These are phyloP conservation scores for Xeromyces bisporus DNA, from an alignment of 495 filamentous ascomycete genomes.

Conservation along the genomic window DNA sequence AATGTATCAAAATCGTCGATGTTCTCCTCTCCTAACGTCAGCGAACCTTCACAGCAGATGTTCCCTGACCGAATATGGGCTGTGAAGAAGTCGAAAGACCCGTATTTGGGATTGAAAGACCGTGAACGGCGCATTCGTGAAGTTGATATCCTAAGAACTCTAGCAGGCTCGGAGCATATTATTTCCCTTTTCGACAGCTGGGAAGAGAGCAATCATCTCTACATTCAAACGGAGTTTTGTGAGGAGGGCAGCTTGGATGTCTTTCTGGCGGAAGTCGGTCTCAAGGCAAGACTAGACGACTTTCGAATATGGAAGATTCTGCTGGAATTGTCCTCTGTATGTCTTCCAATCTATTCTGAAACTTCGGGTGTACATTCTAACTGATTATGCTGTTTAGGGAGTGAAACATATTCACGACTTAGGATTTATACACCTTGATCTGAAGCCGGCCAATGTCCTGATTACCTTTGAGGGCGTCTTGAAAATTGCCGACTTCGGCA, in stretches of 20 bases:
- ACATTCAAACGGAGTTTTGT: slow-evolving; percentile 94
- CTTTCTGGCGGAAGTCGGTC: slow-evolving; percentile 62
- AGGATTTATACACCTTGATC: slow-evolving; percentile 81
- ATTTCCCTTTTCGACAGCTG: slow-evolving; percentile 67
- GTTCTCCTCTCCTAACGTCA: slow-evolving; percentile 25
- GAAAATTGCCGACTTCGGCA: slow-evolving; percentile 92
- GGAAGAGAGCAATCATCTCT: slow-evolving; percentile 68
- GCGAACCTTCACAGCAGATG: slow-evolving; percentile 22
- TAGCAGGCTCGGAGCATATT: slow-evolving; percentile 65
- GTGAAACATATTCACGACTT: slow-evolving; percentile 73
- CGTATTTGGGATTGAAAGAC: slow-evolving; percentile 55
- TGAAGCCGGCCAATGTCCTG: slow-evolving; percentile 90
- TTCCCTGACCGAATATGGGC: slow-evolving; percentile 52
- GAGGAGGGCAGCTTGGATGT: slow-evolving; percentile 77
- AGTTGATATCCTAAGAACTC: slow-evolving; percentile 51
- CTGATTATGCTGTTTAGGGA: slow-evolving; percentile 36
- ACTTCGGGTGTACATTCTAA: neutral
- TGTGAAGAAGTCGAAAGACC: slow-evolving; percentile 82
- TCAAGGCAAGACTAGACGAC: slow-evolving; percentile 77
- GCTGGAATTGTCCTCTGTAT: slow-evolving; percentile 61
- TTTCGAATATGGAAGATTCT: slow-evolving; percentile 97
- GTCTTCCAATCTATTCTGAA: slow-evolving; percentile 1
- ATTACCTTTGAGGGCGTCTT: slow-evolving; percentile 79
- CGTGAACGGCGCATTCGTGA: slow-evolving; percentile 65
- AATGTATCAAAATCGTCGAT: slow-evolving; percentile 25